phyloP scores from a whole-genome alignment of 805 yeast species.

The Suhomyces vadensis region DNA sequence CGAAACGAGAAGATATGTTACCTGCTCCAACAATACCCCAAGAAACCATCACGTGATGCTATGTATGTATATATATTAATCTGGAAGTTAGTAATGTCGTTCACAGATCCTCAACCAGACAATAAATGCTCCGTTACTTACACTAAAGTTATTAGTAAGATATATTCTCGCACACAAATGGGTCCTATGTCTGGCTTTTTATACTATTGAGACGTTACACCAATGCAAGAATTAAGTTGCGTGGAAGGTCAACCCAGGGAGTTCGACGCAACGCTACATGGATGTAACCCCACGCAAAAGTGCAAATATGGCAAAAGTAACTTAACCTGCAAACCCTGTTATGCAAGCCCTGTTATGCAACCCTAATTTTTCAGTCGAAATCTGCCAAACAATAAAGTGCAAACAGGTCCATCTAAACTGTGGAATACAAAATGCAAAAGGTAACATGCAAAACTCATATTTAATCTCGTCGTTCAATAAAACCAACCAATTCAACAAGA shows the following conservation, averaged over 20 bases:
- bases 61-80: not conserved
- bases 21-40: constrained; percentile 57
- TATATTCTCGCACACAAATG: no score
- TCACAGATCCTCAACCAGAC: no score
- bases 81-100: no score
- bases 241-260: not conserved
- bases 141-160: not conserved
- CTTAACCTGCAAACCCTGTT: no score
- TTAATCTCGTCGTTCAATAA: not conserved
- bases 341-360: no score
- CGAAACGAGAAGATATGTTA: constrained; percentile 47
- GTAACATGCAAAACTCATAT: constrained; percentile 2
- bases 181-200: no score
- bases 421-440: no score
- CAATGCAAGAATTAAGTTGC: not conserved
- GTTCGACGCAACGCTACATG: not conserved
- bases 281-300: not conserved
- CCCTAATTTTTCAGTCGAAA: no score
- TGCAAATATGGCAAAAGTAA: no score
- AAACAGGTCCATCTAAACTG: not conserved
- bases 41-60: constrained; percentile 11
- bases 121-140: not conserved
- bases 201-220: no score
- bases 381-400: not conserved
- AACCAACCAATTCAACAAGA: not conserved